A percentile compares a stretch with the other conserved stretches of the same genome.
phyloP scores from a whole-genome alignment of 441 rosid genomes.

The Erodium moschatum region DNA sequence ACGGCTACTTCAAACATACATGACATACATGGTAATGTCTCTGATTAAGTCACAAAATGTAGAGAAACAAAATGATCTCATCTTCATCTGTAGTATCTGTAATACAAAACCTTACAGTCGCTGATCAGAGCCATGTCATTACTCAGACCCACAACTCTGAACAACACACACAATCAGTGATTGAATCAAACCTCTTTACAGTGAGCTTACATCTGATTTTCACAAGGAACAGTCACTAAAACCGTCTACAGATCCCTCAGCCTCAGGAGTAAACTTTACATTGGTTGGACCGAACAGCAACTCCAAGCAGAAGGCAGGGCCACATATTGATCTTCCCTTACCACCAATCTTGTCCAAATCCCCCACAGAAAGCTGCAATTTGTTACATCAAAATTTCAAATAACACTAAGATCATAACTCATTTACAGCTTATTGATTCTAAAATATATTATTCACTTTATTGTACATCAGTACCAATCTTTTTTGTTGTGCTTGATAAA shows the following conservation, averaged over 20 bases:
- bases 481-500: no score
- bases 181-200: not conserved
- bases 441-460: no score
- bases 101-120: not conserved
- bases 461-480: no score
- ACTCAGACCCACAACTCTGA: not conserved
- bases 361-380: conserved; percentile 44
- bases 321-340: conserved; percentile 59
- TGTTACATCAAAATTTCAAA: not conserved
- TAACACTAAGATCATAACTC: not conserved
- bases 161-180: not conserved
- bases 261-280: conserved; percentile 21
- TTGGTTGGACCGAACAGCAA: conserved; percentile 68
- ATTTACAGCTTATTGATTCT: no score
- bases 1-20: no score
- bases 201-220: conserved; percentile 10
- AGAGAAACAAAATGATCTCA: no score
- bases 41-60: no score
- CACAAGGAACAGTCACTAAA: conserved; percentile 16
- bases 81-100: no score
- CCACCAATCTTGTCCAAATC: conserved; percentile 73
- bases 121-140: not conserved
- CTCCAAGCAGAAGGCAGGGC: conserved; percentile 72
- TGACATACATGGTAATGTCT: no score
- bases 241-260: not conserved